These are phyloP conservation scores for Adansonia gregorii DNA, from an alignment of 441 rosid species.

Conservation along the genomic window DNA sequence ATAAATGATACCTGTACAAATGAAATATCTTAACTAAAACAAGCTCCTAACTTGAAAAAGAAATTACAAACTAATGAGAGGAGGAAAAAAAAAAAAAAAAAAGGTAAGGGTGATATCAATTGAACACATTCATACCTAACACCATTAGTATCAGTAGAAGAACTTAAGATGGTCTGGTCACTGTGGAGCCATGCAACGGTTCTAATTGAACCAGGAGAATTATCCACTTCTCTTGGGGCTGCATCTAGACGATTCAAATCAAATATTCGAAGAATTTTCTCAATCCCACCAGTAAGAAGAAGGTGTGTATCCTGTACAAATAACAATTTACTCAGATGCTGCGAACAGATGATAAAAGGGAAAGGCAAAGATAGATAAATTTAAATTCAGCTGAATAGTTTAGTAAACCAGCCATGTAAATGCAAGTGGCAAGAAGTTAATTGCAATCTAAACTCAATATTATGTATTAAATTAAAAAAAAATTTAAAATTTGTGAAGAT, in stretches of 20 bases:
- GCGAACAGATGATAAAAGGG: not conserved
- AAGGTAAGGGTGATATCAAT: not conserved
- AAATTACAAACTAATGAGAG: not conserved
- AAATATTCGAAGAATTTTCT: slow-evolving; percentile 82
- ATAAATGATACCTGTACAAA: not conserved
- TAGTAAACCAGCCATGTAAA: not conserved
- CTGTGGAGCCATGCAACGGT: slow-evolving; percentile 92
- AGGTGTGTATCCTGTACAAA: slow-evolving; percentile 70
- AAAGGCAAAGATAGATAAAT: not conserved
- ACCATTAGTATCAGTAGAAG: slow-evolving; percentile 86
- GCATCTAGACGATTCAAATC: slow-evolving; percentile 87
- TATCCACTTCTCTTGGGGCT: slow-evolving; percentile 77
- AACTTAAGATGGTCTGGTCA: slow-evolving; percentile 87
- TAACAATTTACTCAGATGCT: slow-evolving; percentile 15
- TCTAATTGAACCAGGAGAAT: slow-evolving; percentile 81
- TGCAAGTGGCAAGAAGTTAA: not conserved
- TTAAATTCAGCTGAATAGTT: slow-evolving; percentile 1
- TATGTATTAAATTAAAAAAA: not conserved
- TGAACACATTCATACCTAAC: slow-evolving; percentile 57
- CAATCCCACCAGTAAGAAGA: slow-evolving; percentile 86
- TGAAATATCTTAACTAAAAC: slow-evolving; percentile 6
- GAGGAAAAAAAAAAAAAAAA: not conserved
- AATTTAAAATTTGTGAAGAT: not conserved
- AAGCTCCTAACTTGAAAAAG: not conserved
- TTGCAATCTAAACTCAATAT: not conserved